phyloP scores from a whole-genome alignment of 2,329 filamentous ascomycete genomes.

The Rhinocladiella mackenziei region DNA sequence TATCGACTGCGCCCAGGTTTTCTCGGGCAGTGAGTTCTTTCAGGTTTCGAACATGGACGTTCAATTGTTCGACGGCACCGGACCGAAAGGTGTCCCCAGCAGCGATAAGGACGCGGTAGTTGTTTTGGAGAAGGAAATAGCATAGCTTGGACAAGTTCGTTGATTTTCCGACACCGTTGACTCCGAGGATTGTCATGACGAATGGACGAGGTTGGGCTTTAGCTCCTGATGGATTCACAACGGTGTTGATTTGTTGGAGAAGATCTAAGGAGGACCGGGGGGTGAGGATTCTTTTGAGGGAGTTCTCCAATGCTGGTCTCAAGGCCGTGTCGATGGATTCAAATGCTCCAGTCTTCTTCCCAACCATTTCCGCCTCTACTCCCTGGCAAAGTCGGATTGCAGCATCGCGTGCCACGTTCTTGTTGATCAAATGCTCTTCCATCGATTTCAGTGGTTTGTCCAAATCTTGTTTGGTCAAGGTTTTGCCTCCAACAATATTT shows the following conservation, averaged over 20 bases:
- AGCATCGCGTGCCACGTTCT: slow-evolving; percentile 94
- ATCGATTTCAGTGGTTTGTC: slow-evolving; percentile 91
- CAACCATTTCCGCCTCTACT: slow-evolving; percentile 83
- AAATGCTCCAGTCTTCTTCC: slow-evolving; percentile 87
- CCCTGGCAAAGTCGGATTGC: slow-evolving; percentile 86
- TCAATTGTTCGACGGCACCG: slow-evolving; percentile 92
- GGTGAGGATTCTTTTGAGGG: slow-evolving; percentile 89
- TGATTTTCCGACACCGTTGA: slow-evolving; percentile 97
- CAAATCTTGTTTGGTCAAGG: slow-evolving; percentile 80
- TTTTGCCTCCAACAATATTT: slow-evolving; percentile 93
- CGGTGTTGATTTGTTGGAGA: slow-evolving; percentile 82
- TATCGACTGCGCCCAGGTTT: slow-evolving; percentile 72
- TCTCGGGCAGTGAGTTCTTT: slow-evolving; percentile 83
- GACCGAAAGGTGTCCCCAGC: slow-evolving; percentile 96
- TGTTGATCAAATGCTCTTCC: slow-evolving; percentile 89
- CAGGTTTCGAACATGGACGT: slow-evolving; percentile 89
- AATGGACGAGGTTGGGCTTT: slow-evolving; percentile 72
- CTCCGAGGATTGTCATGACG: slow-evolving; percentile 95
- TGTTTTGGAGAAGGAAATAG: slow-evolving; percentile 96
- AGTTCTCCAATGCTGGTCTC: slow-evolving; percentile 82
- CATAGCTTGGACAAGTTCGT: slow-evolving; percentile 97
- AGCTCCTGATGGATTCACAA: slow-evolving; percentile 63
- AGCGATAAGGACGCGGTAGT: slow-evolving; percentile 89
- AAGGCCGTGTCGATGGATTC: slow-evolving; percentile 83
- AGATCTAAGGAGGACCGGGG: slow-evolving; percentile 93